Percentiles rank a stretch among this genome's conserved stretches.
Evolutionary conservation across 768 basidiomycete species (phyloP).

Genomic region (Sporobolomyces roseus): DNA sequence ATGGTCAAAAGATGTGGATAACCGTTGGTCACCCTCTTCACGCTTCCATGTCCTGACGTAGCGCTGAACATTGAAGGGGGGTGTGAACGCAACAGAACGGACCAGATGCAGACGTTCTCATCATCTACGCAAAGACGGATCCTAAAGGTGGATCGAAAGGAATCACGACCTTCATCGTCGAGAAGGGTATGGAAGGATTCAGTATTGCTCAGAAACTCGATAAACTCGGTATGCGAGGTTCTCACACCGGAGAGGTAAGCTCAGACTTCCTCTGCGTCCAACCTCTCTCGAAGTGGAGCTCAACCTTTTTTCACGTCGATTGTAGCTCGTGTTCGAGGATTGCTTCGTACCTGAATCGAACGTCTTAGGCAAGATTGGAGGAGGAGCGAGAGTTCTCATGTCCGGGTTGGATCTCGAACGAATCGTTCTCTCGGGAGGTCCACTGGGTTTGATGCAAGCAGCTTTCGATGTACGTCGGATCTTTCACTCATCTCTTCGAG

Average conservation of each 20-base stretch:
- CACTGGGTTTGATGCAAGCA: conserved; percentile 92
- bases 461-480: conserved; percentile 62
- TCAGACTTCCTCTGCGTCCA: neutral
- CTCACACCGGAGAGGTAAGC: conserved; percentile 87
- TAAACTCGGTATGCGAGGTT: conserved; percentile 94
- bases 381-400: conserved; percentile 85
- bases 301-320: neutral
- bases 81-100: conserved; percentile 66
- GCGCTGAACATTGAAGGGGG: too few relatives aligned
- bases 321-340: conserved; percentile 61
- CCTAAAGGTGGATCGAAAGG: conserved; percentile 76
- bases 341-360: conserved; percentile 79
- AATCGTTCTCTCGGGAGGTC: conserved; percentile 85
- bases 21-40: neutral
- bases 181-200: conserved; percentile 75
- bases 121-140: conserved; percentile 86
- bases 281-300: neutral
- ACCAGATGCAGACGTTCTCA: conserved; percentile 79
- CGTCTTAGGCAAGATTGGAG: conserved; percentile 72
- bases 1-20: conserved; percentile 87
- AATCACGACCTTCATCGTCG: conserved; percentile 86
- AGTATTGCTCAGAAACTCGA: conserved; percentile 86
- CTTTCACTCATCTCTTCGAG: neutral
- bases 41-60: conserved; percentile 10
- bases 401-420: conserved; percentile 88